Percentiles rank a stretch among this genome's conserved stretches.
Evolutionary conservation across 2,329 filamentous ascomycete genomes (phyloP).

Genomic region (Phialophora tarda): DNA sequence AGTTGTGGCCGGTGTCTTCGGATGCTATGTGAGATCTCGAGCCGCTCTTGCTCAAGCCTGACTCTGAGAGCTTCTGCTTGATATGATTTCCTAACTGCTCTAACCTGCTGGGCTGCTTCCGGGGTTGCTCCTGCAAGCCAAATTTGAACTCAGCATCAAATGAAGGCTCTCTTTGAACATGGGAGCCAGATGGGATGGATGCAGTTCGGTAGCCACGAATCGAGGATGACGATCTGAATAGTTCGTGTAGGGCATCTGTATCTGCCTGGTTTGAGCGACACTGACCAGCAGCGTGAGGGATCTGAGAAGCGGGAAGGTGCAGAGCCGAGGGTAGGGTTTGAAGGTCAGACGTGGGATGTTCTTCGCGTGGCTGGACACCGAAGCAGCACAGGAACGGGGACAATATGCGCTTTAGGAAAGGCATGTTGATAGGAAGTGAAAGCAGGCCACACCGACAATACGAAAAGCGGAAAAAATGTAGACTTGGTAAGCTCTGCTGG

Average conservation of each 20-base stretch:
- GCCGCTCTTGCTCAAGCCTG: slow-evolving; percentile 34
- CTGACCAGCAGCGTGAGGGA: slow-evolving; percentile 29
- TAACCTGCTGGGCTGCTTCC: slow-evolving; percentile 27
- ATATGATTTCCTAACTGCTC: slow-evolving; percentile 36
- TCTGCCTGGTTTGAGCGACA: slow-evolving; percentile 24
- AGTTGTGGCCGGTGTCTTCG: slow-evolving; percentile 11
- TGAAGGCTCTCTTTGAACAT: slow-evolving; percentile 22
- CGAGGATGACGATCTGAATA: slow-evolving; percentile 36
- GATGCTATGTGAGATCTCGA: slow-evolving; percentile 22
- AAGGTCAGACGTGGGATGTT: slow-evolving; percentile 21
- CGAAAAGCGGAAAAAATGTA: slow-evolving; percentile 26
- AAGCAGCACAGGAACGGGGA: slow-evolving; percentile 32
- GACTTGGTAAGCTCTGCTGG: slow-evolving; percentile 23
- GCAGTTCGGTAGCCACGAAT: slow-evolving; percentile 36
- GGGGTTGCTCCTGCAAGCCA: slow-evolving; percentile 14
- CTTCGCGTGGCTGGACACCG: slow-evolving; percentile 15
- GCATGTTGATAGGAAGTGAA: slow-evolving; percentile 27
- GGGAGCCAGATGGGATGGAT: slow-evolving; percentile 17
- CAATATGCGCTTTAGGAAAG: slow-evolving; percentile 15
- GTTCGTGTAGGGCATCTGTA: slow-evolving; percentile 29
- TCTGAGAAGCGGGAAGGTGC: slow-evolving; percentile 22
- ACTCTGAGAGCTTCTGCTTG: slow-evolving; percentile 38
- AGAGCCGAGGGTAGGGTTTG: slow-evolving; percentile 28
- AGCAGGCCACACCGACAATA: slow-evolving; percentile 17
- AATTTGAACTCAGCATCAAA: slow-evolving; percentile 33